Percentiles rank a stretch among this genome's conserved stretches.
Conservation (phyloP, 768 basidiomycete species). For the Suillus discolor region DNA sequence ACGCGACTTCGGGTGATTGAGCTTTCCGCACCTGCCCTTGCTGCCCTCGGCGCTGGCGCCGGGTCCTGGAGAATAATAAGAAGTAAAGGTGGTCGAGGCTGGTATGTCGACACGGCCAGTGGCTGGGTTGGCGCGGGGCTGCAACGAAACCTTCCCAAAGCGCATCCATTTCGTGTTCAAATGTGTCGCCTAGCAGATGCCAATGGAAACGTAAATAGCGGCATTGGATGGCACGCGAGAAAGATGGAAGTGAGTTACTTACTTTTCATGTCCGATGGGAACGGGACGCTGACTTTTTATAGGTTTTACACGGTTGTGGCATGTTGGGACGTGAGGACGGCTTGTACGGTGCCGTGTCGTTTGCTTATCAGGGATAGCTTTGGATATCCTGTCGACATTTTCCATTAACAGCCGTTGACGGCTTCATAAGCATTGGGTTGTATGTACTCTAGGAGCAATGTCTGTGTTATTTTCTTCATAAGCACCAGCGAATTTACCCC, state of each 20-base stretch:
- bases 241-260: conserved; percentile 91
- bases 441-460: conserved; percentile 5
- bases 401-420: not conserved
- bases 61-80: conserved; percentile 88
- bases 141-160: conserved; percentile 55
- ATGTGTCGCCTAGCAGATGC: conserved; percentile 74
- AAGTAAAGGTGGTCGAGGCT: conserved; percentile 91
- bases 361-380: conserved; percentile 83
- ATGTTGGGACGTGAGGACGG: conserved; percentile 93
- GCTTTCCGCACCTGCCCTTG: conserved; percentile 69
- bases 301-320: conserved; percentile 88
- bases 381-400: not conserved
- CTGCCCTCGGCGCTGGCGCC: conserved; percentile 74
- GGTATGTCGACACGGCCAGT: conserved; percentile 90
- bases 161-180: conserved; percentile 71
- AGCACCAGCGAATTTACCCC: not conserved
- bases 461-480: not conserved
- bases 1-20: conserved; percentile 89
- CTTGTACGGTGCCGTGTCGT: conserved; percentile 90
- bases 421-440: not conserved
- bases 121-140: conserved; percentile 70
- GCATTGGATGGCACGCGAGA: conserved; percentile 92
- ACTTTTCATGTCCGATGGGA: conserved; percentile 4
- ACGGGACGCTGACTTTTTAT: conserved; percentile 11
- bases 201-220: conserved; percentile 88